phyloP scores from a whole-genome alignment of 768 basidiomycete genomes.

The Tricholoma hemisulphureum region DNA sequence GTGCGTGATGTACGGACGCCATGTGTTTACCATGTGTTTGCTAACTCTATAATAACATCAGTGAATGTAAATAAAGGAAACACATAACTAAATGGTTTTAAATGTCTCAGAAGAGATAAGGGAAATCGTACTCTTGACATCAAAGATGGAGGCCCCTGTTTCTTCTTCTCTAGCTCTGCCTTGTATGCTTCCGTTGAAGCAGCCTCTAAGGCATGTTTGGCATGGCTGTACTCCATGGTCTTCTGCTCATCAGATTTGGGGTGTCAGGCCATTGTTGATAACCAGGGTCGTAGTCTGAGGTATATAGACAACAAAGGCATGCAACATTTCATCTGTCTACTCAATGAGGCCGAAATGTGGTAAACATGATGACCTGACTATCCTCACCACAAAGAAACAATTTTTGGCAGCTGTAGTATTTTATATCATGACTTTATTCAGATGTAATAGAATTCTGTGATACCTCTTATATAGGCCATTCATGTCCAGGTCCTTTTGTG shows the following conservation, averaged over 20 bases:
- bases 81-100: too few relatives aligned
- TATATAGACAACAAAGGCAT: neutral
- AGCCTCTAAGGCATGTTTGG: neutral
- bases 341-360: neutral
- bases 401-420: neutral
- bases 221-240: neutral
- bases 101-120: too few relatives aligned
- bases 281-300: neutral
- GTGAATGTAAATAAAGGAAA: too few relatives aligned
- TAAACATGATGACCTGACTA: neutral
- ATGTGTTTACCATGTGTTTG: too few relatives aligned
- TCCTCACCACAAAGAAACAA: neutral
- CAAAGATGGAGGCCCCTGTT: neutral
- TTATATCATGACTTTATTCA: too few relatives aligned
- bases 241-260: too few relatives aligned
- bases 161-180: constrained; percentile 1
- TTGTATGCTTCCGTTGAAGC: neutral
- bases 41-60: too few relatives aligned
- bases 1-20: too few relatives aligned
- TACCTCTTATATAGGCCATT: neutral
- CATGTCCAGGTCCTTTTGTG: neutral
- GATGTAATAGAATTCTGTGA: neutral
- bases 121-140: too few relatives aligned
- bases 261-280: neutral
- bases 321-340: neutral